Evolutionary conservation across 2,329 filamentous ascomycete species (phyloP), one percentile per base, ranked within the genome.

Genomic region (Ophiostoma tasmaniense): DNA sequence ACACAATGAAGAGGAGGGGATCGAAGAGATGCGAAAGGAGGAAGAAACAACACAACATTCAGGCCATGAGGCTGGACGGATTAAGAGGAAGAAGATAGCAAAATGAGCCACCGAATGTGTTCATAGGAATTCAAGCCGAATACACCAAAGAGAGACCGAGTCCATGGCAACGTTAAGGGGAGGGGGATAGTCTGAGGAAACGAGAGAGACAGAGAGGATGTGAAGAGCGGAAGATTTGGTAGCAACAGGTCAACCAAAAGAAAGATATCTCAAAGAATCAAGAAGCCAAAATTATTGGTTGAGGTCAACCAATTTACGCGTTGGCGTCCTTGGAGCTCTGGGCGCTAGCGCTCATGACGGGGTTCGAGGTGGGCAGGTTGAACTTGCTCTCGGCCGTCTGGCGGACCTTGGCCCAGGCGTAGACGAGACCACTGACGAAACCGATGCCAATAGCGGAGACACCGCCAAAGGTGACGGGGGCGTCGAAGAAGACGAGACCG

Each of bases 401-500:
- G 79, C 90, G 89, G 73, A 97, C 84, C 84, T 96, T 96, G 73
- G 92, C 89, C 75, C 93, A 85, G 3, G 95, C 85, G 75, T 97
- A 99, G 28, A 99, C 91, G 68, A 98, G 86, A 73, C 95, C 95
- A 75, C 91, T 95, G 74, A 98, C 80, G 79, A 97, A 98, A 45
- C 94, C 95, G 70, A 99, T 85, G 71, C 89, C 84, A 76, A 99
- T 98, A 74, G 95, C 95, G 28, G 92, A 92, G 13, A 97, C 91
- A 76, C 92, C 95, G 74, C 92, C 93, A 71, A 97, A 86, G 0
- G 95, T 98, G 74, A 97, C 90, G 0, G 95, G 93, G 0, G 93
- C 93, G 72, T 95, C 87, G 80, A 99, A 99, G 85, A 99, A 99
- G 75, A 99, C 80, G 55, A 99, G 86, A 35, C 95, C 95, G 72